phyloP scores from a whole-genome alignment of 495 filamentous ascomycete genomes.

The Thozetella sp. region DNA sequence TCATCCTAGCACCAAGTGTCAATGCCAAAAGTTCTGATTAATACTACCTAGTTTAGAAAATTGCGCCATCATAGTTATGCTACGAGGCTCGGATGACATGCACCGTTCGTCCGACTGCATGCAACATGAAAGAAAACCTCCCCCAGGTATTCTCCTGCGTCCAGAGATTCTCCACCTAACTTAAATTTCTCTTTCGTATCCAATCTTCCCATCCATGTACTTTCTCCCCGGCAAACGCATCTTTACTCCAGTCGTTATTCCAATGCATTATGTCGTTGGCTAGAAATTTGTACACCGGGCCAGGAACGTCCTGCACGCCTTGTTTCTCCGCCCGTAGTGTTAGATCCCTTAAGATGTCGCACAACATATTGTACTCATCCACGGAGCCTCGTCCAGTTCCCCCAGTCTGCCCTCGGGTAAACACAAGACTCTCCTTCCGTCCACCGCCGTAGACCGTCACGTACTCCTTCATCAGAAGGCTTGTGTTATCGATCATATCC shows the following conservation, averaged over 20 bases:
- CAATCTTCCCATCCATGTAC: not conserved
- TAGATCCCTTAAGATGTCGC: not conserved
- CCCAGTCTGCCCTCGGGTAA: not conserved
- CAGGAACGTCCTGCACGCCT: not conserved
- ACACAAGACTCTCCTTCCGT: not conserved
- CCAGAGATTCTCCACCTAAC: too few relatives aligned
- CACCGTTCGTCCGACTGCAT: too few relatives aligned
- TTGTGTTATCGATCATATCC: not conserved
- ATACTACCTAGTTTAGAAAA: too few relatives aligned
- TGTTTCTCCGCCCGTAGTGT: not conserved
- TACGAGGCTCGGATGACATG: too few relatives aligned
- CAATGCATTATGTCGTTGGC: not conserved
- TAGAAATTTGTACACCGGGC: not conserved
- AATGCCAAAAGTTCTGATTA: too few relatives aligned
- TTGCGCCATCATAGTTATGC: too few relatives aligned
- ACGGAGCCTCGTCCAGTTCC: not conserved
- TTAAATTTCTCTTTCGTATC: not conserved
- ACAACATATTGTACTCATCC: not conserved
- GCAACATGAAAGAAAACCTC: too few relatives aligned
- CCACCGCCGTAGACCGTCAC: not conserved
- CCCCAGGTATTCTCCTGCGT: too few relatives aligned
- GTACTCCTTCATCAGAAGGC: not conserved
- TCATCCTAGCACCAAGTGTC: too few relatives aligned
- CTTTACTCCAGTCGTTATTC: not conserved
- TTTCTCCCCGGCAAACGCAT: not conserved